phyloP scores from a whole-genome alignment of 1,139 yeast genomes.

The Lodderomyces parapsilosis region DNA sequence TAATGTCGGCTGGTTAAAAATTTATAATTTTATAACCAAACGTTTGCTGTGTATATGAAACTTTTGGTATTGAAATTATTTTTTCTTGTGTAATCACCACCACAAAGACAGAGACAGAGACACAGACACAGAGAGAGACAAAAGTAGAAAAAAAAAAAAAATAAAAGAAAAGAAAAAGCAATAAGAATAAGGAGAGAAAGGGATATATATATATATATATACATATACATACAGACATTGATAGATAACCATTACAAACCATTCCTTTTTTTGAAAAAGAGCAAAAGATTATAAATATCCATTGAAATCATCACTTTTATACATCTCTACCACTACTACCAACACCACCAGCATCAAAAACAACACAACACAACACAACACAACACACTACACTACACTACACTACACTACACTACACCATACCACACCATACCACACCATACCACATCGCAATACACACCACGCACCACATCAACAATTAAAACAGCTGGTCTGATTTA shows the following conservation, averaged over 20 bases:
- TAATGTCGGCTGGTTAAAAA: too few relatives aligned
- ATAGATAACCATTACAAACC: too few relatives aligned
- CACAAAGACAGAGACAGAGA: too few relatives aligned
- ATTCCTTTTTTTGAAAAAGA: too few relatives aligned
- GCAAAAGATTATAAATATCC: not conserved
- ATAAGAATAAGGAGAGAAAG: not conserved
- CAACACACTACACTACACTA: not conserved
- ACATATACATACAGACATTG: not conserved
- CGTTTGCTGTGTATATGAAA: too few relatives aligned
- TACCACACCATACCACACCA: not conserved
- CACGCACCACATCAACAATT: not conserved
- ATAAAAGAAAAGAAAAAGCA: too few relatives aligned
- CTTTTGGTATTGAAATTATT: too few relatives aligned
- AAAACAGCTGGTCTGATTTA: constrained; percentile 1
- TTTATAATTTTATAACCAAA: too few relatives aligned
- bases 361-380: not conserved
- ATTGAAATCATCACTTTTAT: constrained; percentile 1
- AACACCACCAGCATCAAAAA: not conserved
- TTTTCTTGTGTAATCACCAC: too few relatives aligned
- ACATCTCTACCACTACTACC: too few relatives aligned
- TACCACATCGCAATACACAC: not conserved
- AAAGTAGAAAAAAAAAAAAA: too few relatives aligned
- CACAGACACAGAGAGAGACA: too few relatives aligned
- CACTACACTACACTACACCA: constrained; percentile 1
- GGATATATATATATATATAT: not conserved